Evolutionary conservation across 1,139 yeast species (phyloP).

Genomic region (Yamadazyma epiphylla): DNA sequence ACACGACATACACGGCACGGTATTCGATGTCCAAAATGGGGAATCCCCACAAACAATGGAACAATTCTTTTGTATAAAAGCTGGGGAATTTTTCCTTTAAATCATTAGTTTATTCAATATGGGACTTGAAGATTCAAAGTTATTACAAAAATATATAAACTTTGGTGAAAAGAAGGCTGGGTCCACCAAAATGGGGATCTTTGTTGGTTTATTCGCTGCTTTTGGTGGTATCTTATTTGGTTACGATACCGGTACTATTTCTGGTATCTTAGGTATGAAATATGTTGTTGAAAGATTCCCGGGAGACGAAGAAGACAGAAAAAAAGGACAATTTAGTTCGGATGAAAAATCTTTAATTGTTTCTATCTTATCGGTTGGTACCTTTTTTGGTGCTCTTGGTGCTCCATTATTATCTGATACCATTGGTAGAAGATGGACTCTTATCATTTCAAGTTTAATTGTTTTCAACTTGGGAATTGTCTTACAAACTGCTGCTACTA

Average conservation of each 20-base stretch:
- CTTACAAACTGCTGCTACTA: slow-evolving; percentile 55
- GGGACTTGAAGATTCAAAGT: slow-evolving; percentile 37
- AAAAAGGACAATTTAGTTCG: slow-evolving; percentile 31
- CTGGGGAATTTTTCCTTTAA: too few species aligned
- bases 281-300: slow-evolving; percentile 55
- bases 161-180: slow-evolving; percentile 46
- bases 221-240: slow-evolving; percentile 72
- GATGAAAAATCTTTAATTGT: slow-evolving; percentile 62
- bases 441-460: slow-evolving; percentile 47
- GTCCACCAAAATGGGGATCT: slow-evolving; percentile 45
- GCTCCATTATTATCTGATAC: slow-evolving; percentile 57
- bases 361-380: slow-evolving; percentile 68
- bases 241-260: slow-evolving; percentile 77
- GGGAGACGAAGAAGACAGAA: slow-evolving; percentile 5
- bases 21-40: too few species aligned
- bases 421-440: slow-evolving; percentile 50
- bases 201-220: slow-evolving; percentile 48
- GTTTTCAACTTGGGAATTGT: slow-evolving; percentile 59
- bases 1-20: too few species aligned
- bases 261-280: slow-evolving; percentile 72
- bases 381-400: slow-evolving; percentile 61
- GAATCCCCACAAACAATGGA: too few species aligned
- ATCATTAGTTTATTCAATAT: slow-evolving; percentile 11
- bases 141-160: slow-evolving; percentile 29
- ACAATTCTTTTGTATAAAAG: too few species aligned